phyloP scores from a whole-genome alignment of 2,329 filamentous ascomycete genomes.

The Helicocarpus griseus region DNA sequence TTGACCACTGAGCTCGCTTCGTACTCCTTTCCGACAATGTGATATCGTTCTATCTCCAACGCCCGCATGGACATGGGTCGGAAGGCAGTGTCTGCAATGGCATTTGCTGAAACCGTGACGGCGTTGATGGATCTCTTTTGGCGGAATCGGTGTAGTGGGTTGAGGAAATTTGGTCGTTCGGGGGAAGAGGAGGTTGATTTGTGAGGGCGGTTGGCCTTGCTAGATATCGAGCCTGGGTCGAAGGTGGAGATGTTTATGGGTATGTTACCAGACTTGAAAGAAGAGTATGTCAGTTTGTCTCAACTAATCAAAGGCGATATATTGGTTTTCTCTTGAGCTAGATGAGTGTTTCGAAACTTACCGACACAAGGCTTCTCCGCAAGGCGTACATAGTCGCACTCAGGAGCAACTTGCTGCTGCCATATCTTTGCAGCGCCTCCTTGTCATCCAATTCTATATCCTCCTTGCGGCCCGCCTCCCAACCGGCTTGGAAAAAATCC shows the following conservation, averaged over 20 bases:
- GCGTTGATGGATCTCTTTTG: constrained; percentile 23
- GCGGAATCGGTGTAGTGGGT: background rate
- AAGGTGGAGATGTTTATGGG: constrained; percentile 28
- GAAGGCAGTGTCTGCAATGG: constrained; percentile 27
- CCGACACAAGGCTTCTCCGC: constrained; percentile 25
- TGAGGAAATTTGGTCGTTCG: background rate
- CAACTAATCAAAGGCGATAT: too few relatives aligned
- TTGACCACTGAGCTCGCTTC: constrained; percentile 28
- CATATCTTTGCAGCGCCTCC: constrained; percentile 23
- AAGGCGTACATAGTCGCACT: constrained; percentile 28
- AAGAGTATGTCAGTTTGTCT: too few relatives aligned
- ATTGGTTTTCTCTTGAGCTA: background rate
- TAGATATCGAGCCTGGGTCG: constrained; percentile 24
- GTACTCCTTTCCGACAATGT: constrained; percentile 25
- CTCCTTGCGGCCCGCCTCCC: constrained; percentile 9
- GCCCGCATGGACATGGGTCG: constrained; percentile 9
- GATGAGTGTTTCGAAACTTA: too few relatives aligned
- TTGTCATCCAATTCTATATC: constrained; percentile 21
- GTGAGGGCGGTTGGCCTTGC: constrained; percentile 15
- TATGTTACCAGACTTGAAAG: constrained; percentile 22
- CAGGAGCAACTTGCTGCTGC: constrained; percentile 27
- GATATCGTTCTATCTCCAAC: constrained; percentile 23
- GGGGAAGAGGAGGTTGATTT: constrained; percentile 17
- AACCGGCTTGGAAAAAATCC: constrained; percentile 23
- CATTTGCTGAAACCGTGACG: constrained; percentile 25